These are phyloP conservation scores for Avicennia marina DNA, from an alignment of 257 asterid species.

Conservation along the genomic window DNA sequence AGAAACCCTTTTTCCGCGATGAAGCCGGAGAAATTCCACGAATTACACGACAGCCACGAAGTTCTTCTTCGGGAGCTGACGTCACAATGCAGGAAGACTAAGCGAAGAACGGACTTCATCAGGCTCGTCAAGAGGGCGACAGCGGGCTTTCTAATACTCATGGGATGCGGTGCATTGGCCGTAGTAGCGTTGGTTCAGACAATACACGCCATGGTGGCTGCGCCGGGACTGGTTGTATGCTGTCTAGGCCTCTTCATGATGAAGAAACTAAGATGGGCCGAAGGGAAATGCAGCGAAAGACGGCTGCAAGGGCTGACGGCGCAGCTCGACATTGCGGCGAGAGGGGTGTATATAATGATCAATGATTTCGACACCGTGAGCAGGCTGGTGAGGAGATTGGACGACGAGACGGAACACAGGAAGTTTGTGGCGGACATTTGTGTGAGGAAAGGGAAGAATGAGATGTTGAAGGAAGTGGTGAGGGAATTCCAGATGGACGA, in stretches of 20 bases:
- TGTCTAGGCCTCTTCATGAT: slow-evolving; percentile 14
- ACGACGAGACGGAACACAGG: slow-evolving; percentile 57
- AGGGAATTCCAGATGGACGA: slow-evolving; percentile 38
- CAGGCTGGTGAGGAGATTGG: slow-evolving; percentile 37
- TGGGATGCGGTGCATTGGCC: slow-evolving; percentile 22
- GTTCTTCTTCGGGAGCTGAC: slow-evolving; percentile 37
- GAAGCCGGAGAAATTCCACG: slow-evolving; percentile 33
- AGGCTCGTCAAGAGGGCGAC: slow-evolving; percentile 28
- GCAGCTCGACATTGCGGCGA: slow-evolving; percentile 61
- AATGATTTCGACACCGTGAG: slow-evolving; percentile 61
- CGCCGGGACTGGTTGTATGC: slow-evolving; percentile 19
- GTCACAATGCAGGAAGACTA: slow-evolving; percentile 29
- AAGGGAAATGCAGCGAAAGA: neutral
- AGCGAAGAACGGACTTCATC: slow-evolving; percentile 29
- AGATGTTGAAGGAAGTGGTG: slow-evolving; percentile 43
- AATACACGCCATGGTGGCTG: slow-evolving; percentile 33
- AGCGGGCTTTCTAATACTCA: slow-evolving; percentile 18
- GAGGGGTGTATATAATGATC: slow-evolving; percentile 53
- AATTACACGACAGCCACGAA: slow-evolving; percentile 32
- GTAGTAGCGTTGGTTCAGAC: slow-evolving; percentile 27
- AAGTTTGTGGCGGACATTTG: slow-evolving; percentile 39
- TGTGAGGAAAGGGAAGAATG: slow-evolving; percentile 34
- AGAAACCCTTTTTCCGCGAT: slow-evolving; percentile 43
- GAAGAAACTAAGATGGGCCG: slow-evolving; percentile 17
- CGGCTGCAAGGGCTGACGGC: slow-evolving; percentile 22